phyloP scores from a whole-genome alignment of 345 rosid genomes.

The Citrus sp. region DNA sequence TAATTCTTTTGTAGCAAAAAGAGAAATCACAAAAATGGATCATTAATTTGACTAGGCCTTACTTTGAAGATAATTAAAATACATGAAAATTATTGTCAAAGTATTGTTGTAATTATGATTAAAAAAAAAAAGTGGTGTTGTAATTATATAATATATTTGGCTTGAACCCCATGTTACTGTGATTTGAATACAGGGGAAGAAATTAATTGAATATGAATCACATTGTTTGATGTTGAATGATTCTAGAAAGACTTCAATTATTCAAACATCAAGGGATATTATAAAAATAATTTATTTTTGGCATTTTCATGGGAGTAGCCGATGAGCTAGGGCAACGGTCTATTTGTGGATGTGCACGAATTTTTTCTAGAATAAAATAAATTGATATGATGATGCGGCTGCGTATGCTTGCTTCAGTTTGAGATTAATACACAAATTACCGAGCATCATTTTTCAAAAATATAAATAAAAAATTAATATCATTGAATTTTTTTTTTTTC shows the following conservation, averaged over 20 bases:
- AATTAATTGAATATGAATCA: background rate
- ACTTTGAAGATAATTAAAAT: background rate
- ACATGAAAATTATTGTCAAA: background rate
- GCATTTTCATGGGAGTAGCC: background rate
- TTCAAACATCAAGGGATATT: background rate
- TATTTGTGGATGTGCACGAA: background rate
- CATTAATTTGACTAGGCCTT: background rate
- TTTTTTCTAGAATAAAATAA: too few relatives aligned
- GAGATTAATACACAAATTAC: too few relatives aligned
- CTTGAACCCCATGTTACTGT: background rate
- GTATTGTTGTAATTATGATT: background rate
- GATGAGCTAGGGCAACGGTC: background rate
- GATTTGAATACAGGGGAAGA: background rate
- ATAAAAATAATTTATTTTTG: background rate
- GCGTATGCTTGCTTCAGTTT: background rate
- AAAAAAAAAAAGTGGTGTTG: background rate
- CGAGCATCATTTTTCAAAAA: too few relatives aligned
- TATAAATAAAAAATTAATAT: too few relatives aligned
- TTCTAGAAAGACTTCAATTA: background rate
- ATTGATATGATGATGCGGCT: background rate
- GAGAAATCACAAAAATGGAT: too few relatives aligned
- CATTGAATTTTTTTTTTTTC: too few relatives aligned
- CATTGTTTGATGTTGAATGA: background rate
- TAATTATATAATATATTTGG: background rate
- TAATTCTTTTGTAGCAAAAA: background rate